phyloP scores from a whole-genome alignment of 345 rosid genomes.

The Citrus inodora region DNA sequence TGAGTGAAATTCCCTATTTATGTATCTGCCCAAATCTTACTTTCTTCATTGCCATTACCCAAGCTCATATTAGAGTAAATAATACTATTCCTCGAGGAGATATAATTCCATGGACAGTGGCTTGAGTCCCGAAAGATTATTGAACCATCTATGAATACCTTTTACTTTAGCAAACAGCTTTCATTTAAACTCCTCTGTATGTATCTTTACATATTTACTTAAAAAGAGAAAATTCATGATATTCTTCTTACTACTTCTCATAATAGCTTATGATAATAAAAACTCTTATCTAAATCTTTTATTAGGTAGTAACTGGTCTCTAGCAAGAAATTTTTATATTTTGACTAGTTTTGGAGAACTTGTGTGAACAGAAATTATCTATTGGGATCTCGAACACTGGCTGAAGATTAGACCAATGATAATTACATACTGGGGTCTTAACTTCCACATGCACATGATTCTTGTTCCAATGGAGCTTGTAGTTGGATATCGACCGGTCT shows the following conservation, averaged over 20 bases:
- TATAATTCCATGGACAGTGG: background rate
- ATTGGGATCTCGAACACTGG: background rate
- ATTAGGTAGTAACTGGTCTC: background rate
- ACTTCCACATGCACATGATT: background rate
- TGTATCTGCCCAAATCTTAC: background rate
- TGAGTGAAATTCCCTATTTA: background rate
- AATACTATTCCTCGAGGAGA: background rate
- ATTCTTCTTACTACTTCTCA: background rate
- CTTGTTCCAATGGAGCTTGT: background rate
- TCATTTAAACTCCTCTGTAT: background rate
- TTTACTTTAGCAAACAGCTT: background rate
- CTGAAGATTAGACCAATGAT: background rate
- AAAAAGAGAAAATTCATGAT: background rate
- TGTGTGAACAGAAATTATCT: background rate
- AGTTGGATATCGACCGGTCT: background rate
- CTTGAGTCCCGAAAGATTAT: background rate
- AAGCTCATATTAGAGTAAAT: background rate
- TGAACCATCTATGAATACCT: background rate
- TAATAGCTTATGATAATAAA: background rate
- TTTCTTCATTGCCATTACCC: background rate
- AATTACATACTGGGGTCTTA: background rate
- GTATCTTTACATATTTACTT: background rate
- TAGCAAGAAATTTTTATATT: background rate
- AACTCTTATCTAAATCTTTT: background rate
- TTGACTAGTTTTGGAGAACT: background rate